Conservation (phyloP, 495 filamentous ascomycete genomes). For the Friedmanniomyces simplex region DNA sequence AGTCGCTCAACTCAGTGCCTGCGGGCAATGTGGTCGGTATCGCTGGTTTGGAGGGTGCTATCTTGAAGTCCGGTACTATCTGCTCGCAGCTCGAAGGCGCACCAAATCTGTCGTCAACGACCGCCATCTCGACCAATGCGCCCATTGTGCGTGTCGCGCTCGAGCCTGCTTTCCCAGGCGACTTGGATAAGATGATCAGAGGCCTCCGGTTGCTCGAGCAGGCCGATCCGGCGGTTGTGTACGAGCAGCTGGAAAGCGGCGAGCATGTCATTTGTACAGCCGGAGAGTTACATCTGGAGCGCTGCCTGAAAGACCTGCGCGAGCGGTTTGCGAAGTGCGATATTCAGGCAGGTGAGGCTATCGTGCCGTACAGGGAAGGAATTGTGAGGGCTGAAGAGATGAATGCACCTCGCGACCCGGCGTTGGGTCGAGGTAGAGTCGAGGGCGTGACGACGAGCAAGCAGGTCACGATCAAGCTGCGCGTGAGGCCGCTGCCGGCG, state of each 20-base stretch:
- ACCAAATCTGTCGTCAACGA: conserved; percentile 87
- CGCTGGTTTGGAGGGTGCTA: conserved; percentile 76
- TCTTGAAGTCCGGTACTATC: conserved; percentile 89
- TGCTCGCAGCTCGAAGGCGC: conserved; percentile 79
- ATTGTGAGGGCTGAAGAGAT: conserved; percentile 83
- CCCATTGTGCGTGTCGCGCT: conserved; percentile 94
- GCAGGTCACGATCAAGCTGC: conserved; percentile 65
- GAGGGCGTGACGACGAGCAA: conserved; percentile 68
- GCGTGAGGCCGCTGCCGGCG: conserved; percentile 68
- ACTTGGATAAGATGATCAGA: conserved; percentile 86
- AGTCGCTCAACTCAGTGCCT: conserved; percentile 71
- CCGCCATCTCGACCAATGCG: conserved; percentile 48
- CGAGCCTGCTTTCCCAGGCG: conserved; percentile 76
- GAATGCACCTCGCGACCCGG: conserved; percentile 75
- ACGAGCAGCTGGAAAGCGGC: conserved; percentile 83
- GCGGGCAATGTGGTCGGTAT: conserved; percentile 97
- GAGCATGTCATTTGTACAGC: conserved; percentile 94
- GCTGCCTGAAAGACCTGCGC: conserved; percentile 85
- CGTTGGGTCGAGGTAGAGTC: conserved; percentile 76
- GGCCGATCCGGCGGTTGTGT: conserved; percentile 90
- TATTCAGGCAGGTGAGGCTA: conserved; percentile 85
- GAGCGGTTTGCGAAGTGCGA: conserved; percentile 93
- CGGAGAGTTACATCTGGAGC: conserved; percentile 87
- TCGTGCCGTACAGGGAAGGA: conserved; percentile 91
- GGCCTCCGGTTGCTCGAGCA: conserved; percentile 83